phyloP scores from a whole-genome alignment of 805 yeast genomes.

The Vanderwaltozyma yarrowii region DNA sequence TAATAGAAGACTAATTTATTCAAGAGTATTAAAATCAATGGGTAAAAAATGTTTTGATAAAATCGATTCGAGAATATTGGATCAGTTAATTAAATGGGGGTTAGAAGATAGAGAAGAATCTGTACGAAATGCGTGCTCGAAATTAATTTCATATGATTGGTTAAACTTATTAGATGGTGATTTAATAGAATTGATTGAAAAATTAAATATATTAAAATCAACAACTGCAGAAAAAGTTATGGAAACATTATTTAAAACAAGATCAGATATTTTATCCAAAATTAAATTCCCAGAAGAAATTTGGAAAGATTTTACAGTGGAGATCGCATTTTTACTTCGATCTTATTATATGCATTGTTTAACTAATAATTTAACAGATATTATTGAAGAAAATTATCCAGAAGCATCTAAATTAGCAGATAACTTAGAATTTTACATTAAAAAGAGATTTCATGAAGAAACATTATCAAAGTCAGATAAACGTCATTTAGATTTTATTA shows the following conservation, averaged over 20 bases:
- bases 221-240: slow-evolving; percentile 60
- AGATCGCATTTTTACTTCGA: slow-evolving; percentile 62
- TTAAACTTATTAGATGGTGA: slow-evolving; percentile 56
- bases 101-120: slow-evolving; percentile 71
- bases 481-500: slow-evolving; percentile 57
- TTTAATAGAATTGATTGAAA: slow-evolving; percentile 58
- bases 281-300: slow-evolving; percentile 52
- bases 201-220: slow-evolving; percentile 60
- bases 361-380: slow-evolving; percentile 39
- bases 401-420: slow-evolving; percentile 66
- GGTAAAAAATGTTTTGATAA: slow-evolving; percentile 43
- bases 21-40: slow-evolving; percentile 56
- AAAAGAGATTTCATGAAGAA: slow-evolving; percentile 30
- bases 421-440: slow-evolving; percentile 45
- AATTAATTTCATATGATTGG: slow-evolving; percentile 68
- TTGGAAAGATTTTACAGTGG: slow-evolving; percentile 66
- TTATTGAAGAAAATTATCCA: slow-evolving; percentile 63
- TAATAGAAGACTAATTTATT: slow-evolving; percentile 64
- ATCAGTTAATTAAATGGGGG: slow-evolving; percentile 71
- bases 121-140: slow-evolving; percentile 62
- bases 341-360: slow-evolving; percentile 57
- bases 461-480: slow-evolving; percentile 32
- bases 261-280: slow-evolving; percentile 52
- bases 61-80: slow-evolving; percentile 39
- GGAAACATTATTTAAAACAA: slow-evolving; percentile 46